These are phyloP conservation scores for Nakaseomyces uthaithaninus DNA, from an alignment of 1,139 yeast genomes.

Conservation along the genomic window DNA sequence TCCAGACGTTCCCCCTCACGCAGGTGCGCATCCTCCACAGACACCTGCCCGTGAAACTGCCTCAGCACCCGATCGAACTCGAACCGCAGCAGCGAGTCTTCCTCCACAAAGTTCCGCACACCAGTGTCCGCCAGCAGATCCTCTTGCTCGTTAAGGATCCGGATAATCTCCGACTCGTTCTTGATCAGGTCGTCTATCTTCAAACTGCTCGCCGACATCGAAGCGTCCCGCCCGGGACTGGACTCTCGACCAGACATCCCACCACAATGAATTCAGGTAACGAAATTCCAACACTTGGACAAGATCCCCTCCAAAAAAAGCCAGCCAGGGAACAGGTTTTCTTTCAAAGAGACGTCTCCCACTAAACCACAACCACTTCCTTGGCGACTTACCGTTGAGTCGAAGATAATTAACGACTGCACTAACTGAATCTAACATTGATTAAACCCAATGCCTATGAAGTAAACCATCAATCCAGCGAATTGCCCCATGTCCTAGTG, in stretches of 20 bases:
- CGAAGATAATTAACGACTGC: too few relatives aligned
- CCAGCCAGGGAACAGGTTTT: too few relatives aligned
- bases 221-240: not conserved
- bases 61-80: constrained; percentile 7
- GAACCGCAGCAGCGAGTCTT: constrained; percentile 5
- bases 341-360: too few relatives aligned
- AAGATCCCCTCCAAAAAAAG: too few relatives aligned
- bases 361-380: too few relatives aligned
- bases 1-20: not conserved
- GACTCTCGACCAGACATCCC: constrained; percentile 2
- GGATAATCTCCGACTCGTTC: constrained; percentile 9
- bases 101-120: constrained; percentile 7
- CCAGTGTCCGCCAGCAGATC: constrained; percentile 8
- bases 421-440: too few relatives aligned
- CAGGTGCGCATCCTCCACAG: not conserved
- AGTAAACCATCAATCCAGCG: too few relatives aligned
- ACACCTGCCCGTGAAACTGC: constrained; percentile 7
- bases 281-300: too few relatives aligned
- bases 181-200: constrained; percentile 9
- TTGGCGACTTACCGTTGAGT: too few relatives aligned
- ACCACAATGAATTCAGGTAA: too few relatives aligned
- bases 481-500: too few relatives aligned
- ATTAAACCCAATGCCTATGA: too few relatives aligned
- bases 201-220: constrained; percentile 5
- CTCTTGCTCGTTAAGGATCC: constrained; percentile 6